Evolutionary conservation across 768 basidiomycete species (phyloP).

Genomic region (Mycena indigotica): DNA sequence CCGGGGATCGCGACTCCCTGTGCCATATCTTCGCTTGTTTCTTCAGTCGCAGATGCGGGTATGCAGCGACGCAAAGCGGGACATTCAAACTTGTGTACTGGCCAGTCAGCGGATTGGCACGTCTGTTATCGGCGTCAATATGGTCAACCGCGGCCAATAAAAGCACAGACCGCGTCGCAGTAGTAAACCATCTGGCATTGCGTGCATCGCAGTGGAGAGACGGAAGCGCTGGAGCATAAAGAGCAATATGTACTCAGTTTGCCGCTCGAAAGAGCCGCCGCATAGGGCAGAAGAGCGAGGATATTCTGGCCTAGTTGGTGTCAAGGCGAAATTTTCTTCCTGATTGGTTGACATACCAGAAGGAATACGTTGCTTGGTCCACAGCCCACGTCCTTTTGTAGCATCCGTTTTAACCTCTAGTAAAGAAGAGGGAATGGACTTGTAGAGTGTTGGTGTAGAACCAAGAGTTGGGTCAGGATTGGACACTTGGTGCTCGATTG

Average conservation of each 20-base stretch:
- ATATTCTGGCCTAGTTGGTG: slow-evolving; percentile 62
- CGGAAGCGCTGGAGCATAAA: slow-evolving; percentile 52
- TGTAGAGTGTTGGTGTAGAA: not conserved
- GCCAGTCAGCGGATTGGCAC: slow-evolving; percentile 79
- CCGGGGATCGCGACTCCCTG: slow-evolving; percentile 55
- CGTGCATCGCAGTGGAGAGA: slow-evolving; percentile 66
- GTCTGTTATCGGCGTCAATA: slow-evolving; percentile 36
- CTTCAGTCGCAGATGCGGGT: slow-evolving; percentile 33
- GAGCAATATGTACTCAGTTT: slow-evolving; percentile 70
- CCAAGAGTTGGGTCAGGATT: slow-evolving; percentile 1
- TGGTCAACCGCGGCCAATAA: slow-evolving; percentile 6
- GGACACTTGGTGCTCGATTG: slow-evolving; percentile 20
- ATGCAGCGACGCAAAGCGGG: slow-evolving; percentile 55
- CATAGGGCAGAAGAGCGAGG: slow-evolving; percentile 59
- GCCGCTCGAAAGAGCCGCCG: slow-evolving; percentile 64
- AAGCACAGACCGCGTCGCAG: slow-evolving; percentile 64
- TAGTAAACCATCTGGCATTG: slow-evolving; percentile 73
- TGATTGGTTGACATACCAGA: not conserved
- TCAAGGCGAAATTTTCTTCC: not conserved
- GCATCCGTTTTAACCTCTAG: not conserved
- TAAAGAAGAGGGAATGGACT: not conserved
- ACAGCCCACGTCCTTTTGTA: not conserved
- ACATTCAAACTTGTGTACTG: slow-evolving; percentile 79
- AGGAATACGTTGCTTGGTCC: not conserved
- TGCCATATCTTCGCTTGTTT: not conserved